These are phyloP conservation scores for Microascus cirrosus DNA, from an alignment of 2,329 filamentous ascomycete species.

Conservation along the genomic window DNA sequence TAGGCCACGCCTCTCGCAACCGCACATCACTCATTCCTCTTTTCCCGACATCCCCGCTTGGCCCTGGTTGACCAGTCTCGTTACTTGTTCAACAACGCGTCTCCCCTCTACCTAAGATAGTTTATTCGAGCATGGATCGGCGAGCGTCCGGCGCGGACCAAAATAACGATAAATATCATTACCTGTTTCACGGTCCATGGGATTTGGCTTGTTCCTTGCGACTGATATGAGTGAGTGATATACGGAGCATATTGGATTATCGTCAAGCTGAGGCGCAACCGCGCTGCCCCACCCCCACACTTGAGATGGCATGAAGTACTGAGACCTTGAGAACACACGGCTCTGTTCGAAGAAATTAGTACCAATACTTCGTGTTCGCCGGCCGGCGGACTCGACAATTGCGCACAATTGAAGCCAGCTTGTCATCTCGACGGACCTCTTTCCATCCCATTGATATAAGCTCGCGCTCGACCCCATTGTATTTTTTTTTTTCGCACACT, in stretches of 20 bases:
- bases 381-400: neutral
- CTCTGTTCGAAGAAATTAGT: neutral
- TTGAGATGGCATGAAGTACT: neutral
- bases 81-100: neutral
- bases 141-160: neutral
- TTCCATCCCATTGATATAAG: neutral
- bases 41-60: neutral
- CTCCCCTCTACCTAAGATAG: neutral
- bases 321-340: neutral
- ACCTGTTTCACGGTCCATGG: neutral
- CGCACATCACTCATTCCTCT: neutral
- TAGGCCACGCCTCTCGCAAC: neutral
- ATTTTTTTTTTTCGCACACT: neutral
- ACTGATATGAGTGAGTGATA: neutral
- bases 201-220: neutral
- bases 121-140: neutral
- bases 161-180: conserved; percentile 1
- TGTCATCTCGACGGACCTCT: conserved; percentile 7
- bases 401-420: conserved; percentile 12
- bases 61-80: neutral
- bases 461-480: neutral
- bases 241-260: neutral
- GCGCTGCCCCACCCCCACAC: neutral
- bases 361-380: neutral
- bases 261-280: neutral